Percentiles rank a stretch among this genome's conserved stretches.
phyloP scores from a whole-genome alignment of 768 basidiomycete genomes.

The Naganishia vishniacii region DNA sequence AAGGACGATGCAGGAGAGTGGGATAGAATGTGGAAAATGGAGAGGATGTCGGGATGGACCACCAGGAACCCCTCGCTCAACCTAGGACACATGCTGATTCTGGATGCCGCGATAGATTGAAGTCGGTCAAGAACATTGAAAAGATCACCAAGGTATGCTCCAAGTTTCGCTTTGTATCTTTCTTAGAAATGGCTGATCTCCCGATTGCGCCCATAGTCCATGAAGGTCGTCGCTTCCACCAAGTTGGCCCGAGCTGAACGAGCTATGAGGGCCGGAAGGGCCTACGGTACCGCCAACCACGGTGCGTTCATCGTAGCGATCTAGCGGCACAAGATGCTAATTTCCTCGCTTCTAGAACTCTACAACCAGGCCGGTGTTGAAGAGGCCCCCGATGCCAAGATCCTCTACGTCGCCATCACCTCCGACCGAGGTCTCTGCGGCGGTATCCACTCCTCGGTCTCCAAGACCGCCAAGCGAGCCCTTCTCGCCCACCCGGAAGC shows the following conservation, averaged over 20 bases:
- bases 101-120: conserved; percentile 49
- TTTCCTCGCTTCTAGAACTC: conserved; percentile 60
- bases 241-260: conserved; percentile 92
- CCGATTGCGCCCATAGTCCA: conserved; percentile 59
- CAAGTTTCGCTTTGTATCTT: conserved; percentile 48
- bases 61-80: neutral
- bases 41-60: no score
- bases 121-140: conserved; percentile 93
- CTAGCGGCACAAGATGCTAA: neutral
- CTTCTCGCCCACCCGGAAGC: conserved; percentile 55
- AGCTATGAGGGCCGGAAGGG: conserved; percentile 84
- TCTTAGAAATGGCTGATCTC: conserved; percentile 45
- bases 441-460: conserved; percentile 96
- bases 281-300: conserved; percentile 85
- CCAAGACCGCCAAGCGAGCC: conserved; percentile 76
- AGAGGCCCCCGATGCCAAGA: conserved; percentile 57
- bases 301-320: conserved; percentile 54
- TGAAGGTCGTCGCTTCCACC: conserved; percentile 99
- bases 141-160: conserved; percentile 78
- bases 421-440: conserved; percentile 99
- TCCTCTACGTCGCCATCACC: conserved; percentile 88
- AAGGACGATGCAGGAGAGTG: neutral
- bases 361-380: conserved; percentile 66
- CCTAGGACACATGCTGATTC: conserved; percentile 42
- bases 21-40: neutral